Evolutionary conservation across 768 basidiomycete genomes (phyloP).

Genomic region (Phlegmacium glaucopus): DNA sequence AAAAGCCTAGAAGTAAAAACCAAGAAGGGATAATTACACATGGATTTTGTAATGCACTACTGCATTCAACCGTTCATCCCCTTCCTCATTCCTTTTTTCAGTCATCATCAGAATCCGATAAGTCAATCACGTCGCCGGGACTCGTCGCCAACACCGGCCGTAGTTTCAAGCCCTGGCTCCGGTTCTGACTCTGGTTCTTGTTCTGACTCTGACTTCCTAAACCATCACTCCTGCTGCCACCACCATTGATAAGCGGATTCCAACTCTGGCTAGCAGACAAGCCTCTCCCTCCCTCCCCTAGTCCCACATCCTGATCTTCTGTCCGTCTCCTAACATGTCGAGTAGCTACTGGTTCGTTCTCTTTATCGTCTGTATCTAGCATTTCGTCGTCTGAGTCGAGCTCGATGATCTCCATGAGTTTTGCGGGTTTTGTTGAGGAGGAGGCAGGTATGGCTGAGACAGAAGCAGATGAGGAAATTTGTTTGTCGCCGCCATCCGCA

Average conservation of each 20-base stretch:
- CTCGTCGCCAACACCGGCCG: slow-evolving; percentile 13
- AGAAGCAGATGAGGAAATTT: too few species aligned
- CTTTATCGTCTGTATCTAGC: slow-evolving; percentile 55
- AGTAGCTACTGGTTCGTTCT: slow-evolving; percentile 53
- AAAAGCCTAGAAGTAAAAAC: neutral
- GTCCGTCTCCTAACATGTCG: slow-evolving; percentile 45
- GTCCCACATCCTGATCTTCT: slow-evolving; percentile 9
- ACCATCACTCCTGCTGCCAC: too few species aligned
- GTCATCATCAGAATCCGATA: slow-evolving; percentile 39
- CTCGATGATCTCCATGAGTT: slow-evolving; percentile 31
- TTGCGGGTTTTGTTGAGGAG: neutral
- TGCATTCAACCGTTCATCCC: too few species aligned
- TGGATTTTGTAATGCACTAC: too few species aligned
- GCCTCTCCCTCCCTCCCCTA: neutral
- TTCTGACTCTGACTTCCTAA: slow-evolving; percentile 9
- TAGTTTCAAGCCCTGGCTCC: neutral
- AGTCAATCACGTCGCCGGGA: slow-evolving; percentile 51
- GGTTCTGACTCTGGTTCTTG: slow-evolving; percentile 14
- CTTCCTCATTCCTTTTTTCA: neutral
- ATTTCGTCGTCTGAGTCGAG: slow-evolving; percentile 40
- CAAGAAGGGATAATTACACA: neutral
- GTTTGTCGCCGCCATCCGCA: too few species aligned
- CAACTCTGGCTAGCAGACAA: neutral
- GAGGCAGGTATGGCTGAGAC: too few species aligned
- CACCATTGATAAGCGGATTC: neutral